These are phyloP conservation scores for Mucor indicus DNA, from an alignment of 371 early-diverging fungal species.

Conservation along the genomic window DNA sequence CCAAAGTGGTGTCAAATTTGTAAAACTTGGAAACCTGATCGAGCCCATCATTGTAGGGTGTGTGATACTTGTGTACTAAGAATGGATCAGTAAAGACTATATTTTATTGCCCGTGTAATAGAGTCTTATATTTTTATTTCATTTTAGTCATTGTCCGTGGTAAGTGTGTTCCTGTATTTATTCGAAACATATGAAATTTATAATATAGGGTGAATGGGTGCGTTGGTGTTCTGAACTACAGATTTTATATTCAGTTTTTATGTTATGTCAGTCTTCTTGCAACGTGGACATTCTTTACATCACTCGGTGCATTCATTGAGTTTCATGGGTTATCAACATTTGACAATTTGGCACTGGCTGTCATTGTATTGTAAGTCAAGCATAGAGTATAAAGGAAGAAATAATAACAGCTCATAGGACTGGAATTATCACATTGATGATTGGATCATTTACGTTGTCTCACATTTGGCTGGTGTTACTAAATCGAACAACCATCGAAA, in stretches of 20 bases:
- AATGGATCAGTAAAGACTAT: constrained; percentile 60
- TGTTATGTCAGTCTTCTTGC: constrained; percentile 35
- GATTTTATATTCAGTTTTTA: constrained; percentile 51
- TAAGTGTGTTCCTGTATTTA: background rate
- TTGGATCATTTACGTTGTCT: constrained; percentile 38
- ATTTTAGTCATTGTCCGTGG: constrained; percentile 58
- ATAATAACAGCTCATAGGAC: constrained; percentile 5
- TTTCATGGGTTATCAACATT: constrained; percentile 20
- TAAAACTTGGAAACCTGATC: constrained; percentile 53
- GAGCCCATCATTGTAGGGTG: constrained; percentile 62
- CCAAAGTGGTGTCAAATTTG: constrained; percentile 52
- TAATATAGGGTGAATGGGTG: constrained; percentile 52
- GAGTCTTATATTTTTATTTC: background rate
- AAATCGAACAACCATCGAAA: constrained; percentile 54
- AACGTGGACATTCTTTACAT: constrained; percentile 31
- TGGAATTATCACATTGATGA: constrained; percentile 26
- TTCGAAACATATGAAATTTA: no score
- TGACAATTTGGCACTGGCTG: constrained; percentile 22
- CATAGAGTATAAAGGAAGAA: background rate
- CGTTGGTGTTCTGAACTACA: constrained; percentile 52
- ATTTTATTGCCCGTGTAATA: background rate
- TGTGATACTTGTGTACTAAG: constrained; percentile 57
- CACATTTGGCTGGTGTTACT: constrained; percentile 43
- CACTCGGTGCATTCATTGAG: constrained; percentile 28
- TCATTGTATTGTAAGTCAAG: constrained; percentile 28